Conservation (phyloP, 352 stramenopile species). For the Globisporangium carolinianum region DNA sequence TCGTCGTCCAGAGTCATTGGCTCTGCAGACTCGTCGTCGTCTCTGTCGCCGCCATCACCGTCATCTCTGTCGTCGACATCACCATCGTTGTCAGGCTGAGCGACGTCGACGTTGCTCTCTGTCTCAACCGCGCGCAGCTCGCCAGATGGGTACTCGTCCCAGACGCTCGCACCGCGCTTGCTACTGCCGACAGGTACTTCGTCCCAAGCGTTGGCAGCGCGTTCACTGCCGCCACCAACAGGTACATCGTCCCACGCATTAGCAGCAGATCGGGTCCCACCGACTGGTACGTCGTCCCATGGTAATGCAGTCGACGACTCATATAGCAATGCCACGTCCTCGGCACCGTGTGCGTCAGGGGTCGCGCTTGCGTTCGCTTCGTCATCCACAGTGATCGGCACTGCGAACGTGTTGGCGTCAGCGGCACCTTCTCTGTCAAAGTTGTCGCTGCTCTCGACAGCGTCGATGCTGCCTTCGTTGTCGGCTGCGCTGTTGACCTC, state of each 20-base stretch:
- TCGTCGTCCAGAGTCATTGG: neutral
- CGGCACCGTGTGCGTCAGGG: too few species aligned
- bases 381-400: neutral
- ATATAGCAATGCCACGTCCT: too few species aligned
- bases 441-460: constrained; percentile 1
- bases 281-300: neutral
- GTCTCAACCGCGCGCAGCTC: neutral
- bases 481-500: neutral
- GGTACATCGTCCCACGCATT: neutral
- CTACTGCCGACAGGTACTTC: constrained; percentile 5
- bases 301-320: too few species aligned
- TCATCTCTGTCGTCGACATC: too few species aligned
- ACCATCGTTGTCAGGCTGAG: too few species aligned
- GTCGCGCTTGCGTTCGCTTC: neutral
- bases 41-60: too few species aligned
- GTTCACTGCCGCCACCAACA: neutral
- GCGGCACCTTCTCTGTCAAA: neutral
- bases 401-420: neutral
- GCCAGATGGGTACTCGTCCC: constrained; percentile 1
- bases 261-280: neutral
- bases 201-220: constrained; percentile 5
- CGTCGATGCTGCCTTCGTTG: neutral
- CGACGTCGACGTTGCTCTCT: neutral
- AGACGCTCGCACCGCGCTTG: neutral
- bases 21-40: too few species aligned